A percentile compares a stretch with the other conserved stretches of the same genome.
Evolutionary conservation across 345 rosid genomes (phyloP).

Genomic region (Acer yangbiense): DNA sequence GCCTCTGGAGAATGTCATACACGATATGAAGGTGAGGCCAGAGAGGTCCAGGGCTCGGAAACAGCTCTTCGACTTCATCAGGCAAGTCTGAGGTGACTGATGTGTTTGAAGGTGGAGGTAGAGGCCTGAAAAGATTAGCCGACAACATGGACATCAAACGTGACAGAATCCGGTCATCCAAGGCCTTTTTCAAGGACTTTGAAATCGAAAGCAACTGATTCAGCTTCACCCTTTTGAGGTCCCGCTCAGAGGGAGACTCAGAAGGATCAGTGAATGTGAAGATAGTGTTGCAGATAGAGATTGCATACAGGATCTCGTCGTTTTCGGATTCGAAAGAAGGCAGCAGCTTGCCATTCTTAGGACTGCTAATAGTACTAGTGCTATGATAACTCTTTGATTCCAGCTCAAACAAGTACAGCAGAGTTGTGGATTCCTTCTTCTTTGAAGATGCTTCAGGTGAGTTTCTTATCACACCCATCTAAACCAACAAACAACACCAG

Average conservation of each 20-base stretch:
- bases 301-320: conserved; percentile 37
- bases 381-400: conserved; percentile 28
- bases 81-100: conserved; percentile 24
- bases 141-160: conserved; percentile 55
- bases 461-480: conserved; percentile 42
- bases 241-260: conserved; percentile 57
- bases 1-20: conserved; percentile 48
- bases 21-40: conserved; percentile 63
- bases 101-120: conserved; percentile 41
- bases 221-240: conserved; percentile 50
- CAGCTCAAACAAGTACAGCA: conserved; percentile 40
- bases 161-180: conserved; percentile 31
- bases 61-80: conserved; percentile 44
- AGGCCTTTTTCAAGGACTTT: conserved; percentile 33
- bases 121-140: conserved; percentile 55
- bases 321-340: conserved; percentile 25
- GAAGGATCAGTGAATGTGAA: conserved; percentile 52
- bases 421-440: conserved; percentile 39
- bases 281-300: conserved; percentile 38
- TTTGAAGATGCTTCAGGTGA: conserved; percentile 35
- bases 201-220: conserved; percentile 42
- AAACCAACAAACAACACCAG: neutral
- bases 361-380: conserved; percentile 12
- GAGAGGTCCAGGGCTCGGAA: conserved; percentile 28
- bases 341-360: conserved; percentile 9